Conservation (phyloP, 192 early-diverging fungal genomes). For the Coemansia sp. region DNA sequence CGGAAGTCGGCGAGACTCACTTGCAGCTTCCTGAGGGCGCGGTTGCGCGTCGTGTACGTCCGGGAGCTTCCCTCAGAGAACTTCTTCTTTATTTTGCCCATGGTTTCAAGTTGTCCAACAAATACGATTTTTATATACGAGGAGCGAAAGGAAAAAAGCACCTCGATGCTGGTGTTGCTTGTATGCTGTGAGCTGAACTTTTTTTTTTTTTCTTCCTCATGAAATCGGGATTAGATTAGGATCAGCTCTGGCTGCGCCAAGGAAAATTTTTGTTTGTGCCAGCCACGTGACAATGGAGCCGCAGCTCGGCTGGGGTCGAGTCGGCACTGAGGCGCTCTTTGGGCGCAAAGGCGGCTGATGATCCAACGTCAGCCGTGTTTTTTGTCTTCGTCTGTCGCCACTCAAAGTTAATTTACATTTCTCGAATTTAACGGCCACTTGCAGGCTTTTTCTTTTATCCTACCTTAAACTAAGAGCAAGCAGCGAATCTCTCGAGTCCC, state of each 20-base stretch:
- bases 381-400: no score
- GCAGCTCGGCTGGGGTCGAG: neutral
- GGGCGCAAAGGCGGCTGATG: neutral
- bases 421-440: neutral
- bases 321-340: neutral
- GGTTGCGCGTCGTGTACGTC: conserved; percentile 87
- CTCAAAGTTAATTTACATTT: neutral
- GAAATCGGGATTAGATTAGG: neutral
- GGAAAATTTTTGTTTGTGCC: neutral
- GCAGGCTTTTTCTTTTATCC: neutral
- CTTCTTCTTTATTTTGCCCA: conserved; percentile 67
- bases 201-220: conserved; percentile 1
- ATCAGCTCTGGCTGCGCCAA: neutral
- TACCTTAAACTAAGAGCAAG: conserved; percentile 9
- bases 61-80: conserved; percentile 82
- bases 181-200: neutral
- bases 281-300: neutral
- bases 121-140: neutral
- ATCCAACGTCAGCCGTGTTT: neutral
- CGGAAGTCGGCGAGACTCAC: conserved; percentile 91
- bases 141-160: neutral
- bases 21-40: conserved; percentile 93
- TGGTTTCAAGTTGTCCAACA: neutral
- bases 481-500: conserved; percentile 5
- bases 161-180: neutral